phyloP scores from a whole-genome alignment of 257 asterid genomes.

The Mentha longifolia region DNA sequence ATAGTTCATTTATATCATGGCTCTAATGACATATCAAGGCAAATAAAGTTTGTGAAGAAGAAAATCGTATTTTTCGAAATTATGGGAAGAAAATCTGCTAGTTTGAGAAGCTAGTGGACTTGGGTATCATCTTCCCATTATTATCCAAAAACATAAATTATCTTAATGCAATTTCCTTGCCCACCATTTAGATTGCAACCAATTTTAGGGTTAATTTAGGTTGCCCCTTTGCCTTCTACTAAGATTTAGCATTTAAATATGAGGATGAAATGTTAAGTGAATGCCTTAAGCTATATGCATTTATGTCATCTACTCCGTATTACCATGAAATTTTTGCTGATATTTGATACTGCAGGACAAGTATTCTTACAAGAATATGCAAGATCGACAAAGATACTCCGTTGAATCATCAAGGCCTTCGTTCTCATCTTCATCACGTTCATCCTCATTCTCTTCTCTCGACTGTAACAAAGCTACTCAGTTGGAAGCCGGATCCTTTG shows the following conservation, averaged over 20 bases:
- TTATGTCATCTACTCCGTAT: neutral
- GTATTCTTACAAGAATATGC: conserved; percentile 48
- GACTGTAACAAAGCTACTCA: conserved; percentile 71
- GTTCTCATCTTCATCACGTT: conserved; percentile 80
- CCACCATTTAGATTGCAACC: too few species aligned
- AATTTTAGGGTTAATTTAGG: neutral
- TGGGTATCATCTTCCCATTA: neutral
- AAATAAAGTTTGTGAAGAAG: neutral
- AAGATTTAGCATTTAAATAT: neutral
- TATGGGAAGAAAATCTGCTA: neutral
- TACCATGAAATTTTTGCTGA: conserved; percentile 4
- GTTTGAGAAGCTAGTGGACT: neutral
- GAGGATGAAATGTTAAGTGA: conserved; percentile 13
- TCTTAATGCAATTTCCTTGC: too few species aligned
- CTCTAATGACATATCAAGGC: neutral
- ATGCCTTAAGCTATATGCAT: neutral
- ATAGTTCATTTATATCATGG: neutral
- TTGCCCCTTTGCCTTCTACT: neutral
- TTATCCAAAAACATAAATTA: too few species aligned
- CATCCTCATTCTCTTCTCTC: conserved; percentile 83
- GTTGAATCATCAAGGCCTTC: conserved; percentile 81
- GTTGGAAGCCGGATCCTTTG: conserved; percentile 58
- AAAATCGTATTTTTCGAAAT: neutral
- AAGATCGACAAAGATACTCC: conserved; percentile 64
- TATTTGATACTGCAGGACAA: conserved; percentile 56